These are phyloP conservation scores for Fusarium goolgardi DNA, from an alignment of 2,329 filamentous ascomycete genomes.

Conservation along the genomic window DNA sequence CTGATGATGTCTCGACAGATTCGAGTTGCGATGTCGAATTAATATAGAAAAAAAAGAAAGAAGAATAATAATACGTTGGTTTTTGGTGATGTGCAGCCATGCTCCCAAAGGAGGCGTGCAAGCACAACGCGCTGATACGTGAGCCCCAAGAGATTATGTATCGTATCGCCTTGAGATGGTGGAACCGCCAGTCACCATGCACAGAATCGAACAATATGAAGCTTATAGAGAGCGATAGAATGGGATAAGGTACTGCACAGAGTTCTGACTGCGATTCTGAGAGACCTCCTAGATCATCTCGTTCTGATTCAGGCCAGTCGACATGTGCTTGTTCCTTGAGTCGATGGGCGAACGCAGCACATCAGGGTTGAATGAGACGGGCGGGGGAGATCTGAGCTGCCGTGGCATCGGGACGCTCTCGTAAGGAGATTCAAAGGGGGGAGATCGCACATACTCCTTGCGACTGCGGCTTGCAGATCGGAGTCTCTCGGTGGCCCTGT, in stretches of 20 bases:
- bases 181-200: conserved; percentile 57
- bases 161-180: conserved; percentile 41
- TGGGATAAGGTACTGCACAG: conserved; percentile 22
- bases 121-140: conserved; percentile 24
- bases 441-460: conserved; percentile 54
- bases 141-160: conserved; percentile 29
- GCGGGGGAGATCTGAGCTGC: conserved; percentile 52
- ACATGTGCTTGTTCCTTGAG: conserved; percentile 53
- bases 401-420: conserved; percentile 55
- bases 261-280: conserved; percentile 11
- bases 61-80: conserved; percentile 2
- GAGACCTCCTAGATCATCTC: conserved; percentile 64
- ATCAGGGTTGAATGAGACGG: conserved; percentile 55
- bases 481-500: conserved; percentile 69
- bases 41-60: conserved; percentile 6
- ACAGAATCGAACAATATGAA: conserved; percentile 43
- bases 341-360: conserved; percentile 51
- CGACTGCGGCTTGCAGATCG: conserved; percentile 69
- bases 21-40: conserved; percentile 18
- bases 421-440: conserved; percentile 53
- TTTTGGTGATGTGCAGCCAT: conserved; percentile 11
- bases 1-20: conserved; percentile 2
- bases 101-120: neutral
- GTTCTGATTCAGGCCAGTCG: conserved; percentile 64
- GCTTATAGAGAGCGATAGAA: conserved; percentile 40